Evolutionary conservation across 2,329 filamentous ascomycete species (phyloP).

Genomic region (Aspergillus luchuensis): DNA sequence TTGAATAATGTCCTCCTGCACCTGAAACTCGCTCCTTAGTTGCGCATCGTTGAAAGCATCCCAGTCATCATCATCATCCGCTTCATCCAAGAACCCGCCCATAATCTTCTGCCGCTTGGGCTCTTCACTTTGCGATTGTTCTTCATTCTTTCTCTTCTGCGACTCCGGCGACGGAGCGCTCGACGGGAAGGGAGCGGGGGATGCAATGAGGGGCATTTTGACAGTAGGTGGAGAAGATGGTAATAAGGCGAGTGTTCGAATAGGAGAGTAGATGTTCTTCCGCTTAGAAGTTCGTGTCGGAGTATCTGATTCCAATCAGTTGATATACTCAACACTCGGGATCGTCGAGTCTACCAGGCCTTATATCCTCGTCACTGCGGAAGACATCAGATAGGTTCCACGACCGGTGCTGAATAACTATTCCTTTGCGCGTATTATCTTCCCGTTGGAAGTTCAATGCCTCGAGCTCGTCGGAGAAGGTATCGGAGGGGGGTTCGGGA

Average conservation of each 20-base stretch:
- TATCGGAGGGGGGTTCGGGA: constrained; percentile 32
- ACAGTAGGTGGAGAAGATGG: constrained; percentile 37
- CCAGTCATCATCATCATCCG: constrained; percentile 44
- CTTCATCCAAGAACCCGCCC: constrained; percentile 47
- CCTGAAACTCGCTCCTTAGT: constrained; percentile 32
- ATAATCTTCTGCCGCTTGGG: constrained; percentile 45
- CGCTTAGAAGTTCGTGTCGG: constrained; percentile 34
- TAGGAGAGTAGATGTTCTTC: constrained; percentile 15
- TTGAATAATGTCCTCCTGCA: constrained; percentile 28
- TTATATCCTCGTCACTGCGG: constrained; percentile 45
- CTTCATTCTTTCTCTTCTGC: constrained; percentile 46
- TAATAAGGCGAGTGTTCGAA: constrained; percentile 19
- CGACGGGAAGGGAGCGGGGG: constrained; percentile 39
- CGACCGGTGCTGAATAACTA: constrained; percentile 47
- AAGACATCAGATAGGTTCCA: constrained; percentile 48
- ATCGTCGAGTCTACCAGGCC: constrained; percentile 30
- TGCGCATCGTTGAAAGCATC: constrained; percentile 32
- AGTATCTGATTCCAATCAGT: constrained; percentile 33
- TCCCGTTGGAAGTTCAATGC: constrained; percentile 37
- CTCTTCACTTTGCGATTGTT: constrained; percentile 30
- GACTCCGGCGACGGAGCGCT: constrained; percentile 39
- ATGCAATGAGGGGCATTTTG: constrained; percentile 47
- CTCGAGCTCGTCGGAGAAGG: constrained; percentile 45
- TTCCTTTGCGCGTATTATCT: constrained; percentile 39
- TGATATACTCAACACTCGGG: neutral